Conservation (phyloP, 176 grass and related monocot genomes). For the Oryza glaberrima region DNA sequence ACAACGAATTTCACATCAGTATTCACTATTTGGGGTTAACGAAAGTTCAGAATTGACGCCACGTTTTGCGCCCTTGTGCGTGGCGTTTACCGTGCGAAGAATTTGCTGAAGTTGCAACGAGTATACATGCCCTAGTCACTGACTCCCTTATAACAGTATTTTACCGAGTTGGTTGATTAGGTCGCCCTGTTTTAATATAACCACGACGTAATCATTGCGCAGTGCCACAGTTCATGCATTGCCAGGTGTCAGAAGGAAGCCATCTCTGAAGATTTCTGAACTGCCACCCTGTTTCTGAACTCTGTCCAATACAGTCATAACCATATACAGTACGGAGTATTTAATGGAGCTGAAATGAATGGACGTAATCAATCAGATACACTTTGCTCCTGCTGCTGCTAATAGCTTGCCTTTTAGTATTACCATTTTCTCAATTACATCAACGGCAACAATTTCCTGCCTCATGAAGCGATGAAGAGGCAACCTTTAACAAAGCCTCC, state of each 20-base stretch:
- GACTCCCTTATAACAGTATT: not conserved
- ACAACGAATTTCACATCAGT: not conserved
- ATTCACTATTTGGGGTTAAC: not conserved
- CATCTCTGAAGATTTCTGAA: not conserved
- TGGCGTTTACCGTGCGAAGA: not conserved
- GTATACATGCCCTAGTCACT: not conserved
- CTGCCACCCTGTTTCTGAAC: not conserved
- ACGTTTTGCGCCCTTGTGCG: not conserved
- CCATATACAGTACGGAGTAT: too few relatives aligned
- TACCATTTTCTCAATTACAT: not conserved
- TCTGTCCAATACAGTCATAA: not conserved
- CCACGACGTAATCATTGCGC: constrained; percentile 12
- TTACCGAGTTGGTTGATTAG: not conserved
- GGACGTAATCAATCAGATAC: not conserved
- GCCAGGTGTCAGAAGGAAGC: not conserved
- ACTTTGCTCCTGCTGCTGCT: not conserved
- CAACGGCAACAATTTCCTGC: not conserved
- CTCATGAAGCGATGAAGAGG: not conserved
- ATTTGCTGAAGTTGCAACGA: not conserved
- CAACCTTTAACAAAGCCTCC: not conserved
- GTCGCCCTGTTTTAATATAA: not conserved
- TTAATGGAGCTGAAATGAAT: not conserved
- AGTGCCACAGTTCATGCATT: constrained; percentile 24
- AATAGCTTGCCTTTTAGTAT: too few relatives aligned
- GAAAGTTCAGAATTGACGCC: not conserved